These are phyloP conservation scores for Arthrobotrys conoides DNA, from an alignment of 2,329 filamentous ascomycete species.

Conservation along the genomic window DNA sequence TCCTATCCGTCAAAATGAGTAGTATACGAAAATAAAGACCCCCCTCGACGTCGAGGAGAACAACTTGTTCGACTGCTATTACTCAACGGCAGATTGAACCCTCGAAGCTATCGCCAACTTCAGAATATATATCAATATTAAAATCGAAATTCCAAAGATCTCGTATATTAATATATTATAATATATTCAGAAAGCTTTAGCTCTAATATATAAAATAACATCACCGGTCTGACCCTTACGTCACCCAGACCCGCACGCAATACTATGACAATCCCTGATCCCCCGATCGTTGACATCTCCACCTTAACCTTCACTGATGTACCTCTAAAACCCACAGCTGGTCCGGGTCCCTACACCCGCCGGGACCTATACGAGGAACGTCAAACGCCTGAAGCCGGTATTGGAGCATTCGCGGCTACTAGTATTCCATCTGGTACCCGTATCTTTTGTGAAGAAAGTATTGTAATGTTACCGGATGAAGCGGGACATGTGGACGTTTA, in stretches of 20 bases:
- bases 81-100: neutral
- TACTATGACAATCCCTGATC: slow-evolving; percentile 26
- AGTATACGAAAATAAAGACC: slow-evolving; percentile 43
- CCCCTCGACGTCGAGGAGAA: slow-evolving; percentile 4
- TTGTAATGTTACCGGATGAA: slow-evolving; percentile 44
- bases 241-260: neutral
- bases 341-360: slow-evolving; percentile 29
- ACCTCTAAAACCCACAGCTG: neutral
- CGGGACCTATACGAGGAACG: slow-evolving; percentile 54
- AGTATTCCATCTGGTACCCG: slow-evolving; percentile 43
- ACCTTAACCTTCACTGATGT: slow-evolving; percentile 9
- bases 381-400: slow-evolving; percentile 37
- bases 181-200: neutral
- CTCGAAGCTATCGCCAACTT: neutral
- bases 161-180: neutral
- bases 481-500: slow-evolving; percentile 44
- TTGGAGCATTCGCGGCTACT: slow-evolving; percentile 39
- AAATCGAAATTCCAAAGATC: neutral
- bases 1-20: slow-evolving; percentile 41
- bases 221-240: too few relatives aligned
- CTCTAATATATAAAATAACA: neutral
- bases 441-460: slow-evolving; percentile 50
- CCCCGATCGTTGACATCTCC: slow-evolving; percentile 20
- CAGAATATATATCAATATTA: neutral
- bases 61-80: neutral